A percentile compares a stretch with the other conserved stretches of the same genome.
phyloP scores from a whole-genome alignment of 495 filamentous ascomycete species.

The Trichoderma orchidacearum region DNA sequence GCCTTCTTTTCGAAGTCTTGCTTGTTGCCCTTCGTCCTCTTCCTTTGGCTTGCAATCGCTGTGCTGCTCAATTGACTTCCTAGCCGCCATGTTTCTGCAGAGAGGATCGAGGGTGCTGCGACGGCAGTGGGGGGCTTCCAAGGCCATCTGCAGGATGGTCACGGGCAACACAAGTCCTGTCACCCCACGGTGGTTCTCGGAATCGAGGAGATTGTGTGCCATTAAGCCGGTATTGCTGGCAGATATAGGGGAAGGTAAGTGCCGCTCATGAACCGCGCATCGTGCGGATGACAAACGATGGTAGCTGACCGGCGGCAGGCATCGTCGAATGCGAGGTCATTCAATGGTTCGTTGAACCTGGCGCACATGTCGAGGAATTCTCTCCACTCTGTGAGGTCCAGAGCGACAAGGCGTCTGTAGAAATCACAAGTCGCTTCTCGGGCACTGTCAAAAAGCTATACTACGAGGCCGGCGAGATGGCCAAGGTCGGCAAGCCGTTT shows the following conservation, averaged over 20 bases:
- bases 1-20: neutral
- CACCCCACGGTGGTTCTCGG: conserved; percentile 43
- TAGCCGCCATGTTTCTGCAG: conserved; percentile 27
- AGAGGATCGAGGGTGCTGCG: conserved; percentile 25
- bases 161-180: conserved; percentile 11
- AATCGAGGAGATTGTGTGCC: conserved; percentile 37
- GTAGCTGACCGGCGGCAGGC: conserved; percentile 33
- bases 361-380: conserved; percentile 93
- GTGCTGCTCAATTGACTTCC: neutral
- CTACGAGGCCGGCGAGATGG: conserved; percentile 92
- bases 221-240: conserved; percentile 84
- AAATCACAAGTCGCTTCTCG: conserved; percentile 92
- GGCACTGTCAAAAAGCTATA: conserved; percentile 94
- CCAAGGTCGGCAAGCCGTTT: conserved; percentile 78
- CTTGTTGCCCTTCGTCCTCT: neutral
- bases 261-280: neutral
- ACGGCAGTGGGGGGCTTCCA: conserved; percentile 24
- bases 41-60: neutral
- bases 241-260: conserved; percentile 89
- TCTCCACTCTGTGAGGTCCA: conserved; percentile 96
- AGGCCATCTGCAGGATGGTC: conserved; percentile 16
- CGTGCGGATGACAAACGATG: neutral
- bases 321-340: conserved; percentile 98
- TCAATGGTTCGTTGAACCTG: conserved; percentile 98
- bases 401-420: conserved; percentile 95